A percentile compares a stretch with the other conserved stretches of the same genome.
phyloP scores from a whole-genome alignment of 2,329 filamentous ascomycete species.

The Calycina marina region DNA sequence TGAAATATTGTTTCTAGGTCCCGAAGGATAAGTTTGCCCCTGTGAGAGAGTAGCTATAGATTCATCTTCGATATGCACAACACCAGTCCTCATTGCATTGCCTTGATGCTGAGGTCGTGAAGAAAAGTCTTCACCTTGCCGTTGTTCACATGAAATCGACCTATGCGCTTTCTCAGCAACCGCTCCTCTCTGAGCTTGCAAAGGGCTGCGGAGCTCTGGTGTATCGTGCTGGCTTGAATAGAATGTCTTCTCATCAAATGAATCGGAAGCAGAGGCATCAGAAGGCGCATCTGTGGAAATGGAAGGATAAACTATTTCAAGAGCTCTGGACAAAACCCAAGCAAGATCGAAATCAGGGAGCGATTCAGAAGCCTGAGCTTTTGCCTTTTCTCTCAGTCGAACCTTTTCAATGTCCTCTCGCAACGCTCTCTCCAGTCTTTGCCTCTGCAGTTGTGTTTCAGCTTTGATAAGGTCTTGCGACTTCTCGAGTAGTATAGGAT shows the following conservation, averaged over 20 bases:
- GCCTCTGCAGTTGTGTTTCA: slow-evolving; percentile 65
- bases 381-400: slow-evolving; percentile 29
- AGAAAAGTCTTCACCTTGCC: not conserved
- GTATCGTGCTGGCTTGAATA: slow-evolving; percentile 92
- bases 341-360: slow-evolving; percentile 54
- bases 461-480: slow-evolving; percentile 72
- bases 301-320: slow-evolving; percentile 54
- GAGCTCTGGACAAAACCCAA: slow-evolving; percentile 57
- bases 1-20: not conserved
- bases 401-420: slow-evolving; percentile 63
- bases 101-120: slow-evolving; percentile 12
- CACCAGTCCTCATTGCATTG: slow-evolving; percentile 16
- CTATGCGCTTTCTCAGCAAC: not conserved
- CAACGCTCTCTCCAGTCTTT: slow-evolving; percentile 64
- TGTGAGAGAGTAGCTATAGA: slow-evolving; percentile 14
- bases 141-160: not conserved
- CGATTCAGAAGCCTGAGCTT: slow-evolving; percentile 31
- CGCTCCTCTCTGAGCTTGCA: slow-evolving; percentile 15
- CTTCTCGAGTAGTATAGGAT: slow-evolving; percentile 75
- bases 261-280: slow-evolving; percentile 55
- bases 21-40: no score
- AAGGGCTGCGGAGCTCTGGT: slow-evolving; percentile 35
- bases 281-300: slow-evolving; percentile 36
- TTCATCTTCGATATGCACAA: slow-evolving; percentile 20
- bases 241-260: slow-evolving; percentile 85